A percentile compares a stretch with the other conserved stretches of the same genome.
These are phyloP conservation scores for Pleurotus citrinopileatus DNA, from an alignment of 768 basidiomycete species.

Conservation along the genomic window DNA sequence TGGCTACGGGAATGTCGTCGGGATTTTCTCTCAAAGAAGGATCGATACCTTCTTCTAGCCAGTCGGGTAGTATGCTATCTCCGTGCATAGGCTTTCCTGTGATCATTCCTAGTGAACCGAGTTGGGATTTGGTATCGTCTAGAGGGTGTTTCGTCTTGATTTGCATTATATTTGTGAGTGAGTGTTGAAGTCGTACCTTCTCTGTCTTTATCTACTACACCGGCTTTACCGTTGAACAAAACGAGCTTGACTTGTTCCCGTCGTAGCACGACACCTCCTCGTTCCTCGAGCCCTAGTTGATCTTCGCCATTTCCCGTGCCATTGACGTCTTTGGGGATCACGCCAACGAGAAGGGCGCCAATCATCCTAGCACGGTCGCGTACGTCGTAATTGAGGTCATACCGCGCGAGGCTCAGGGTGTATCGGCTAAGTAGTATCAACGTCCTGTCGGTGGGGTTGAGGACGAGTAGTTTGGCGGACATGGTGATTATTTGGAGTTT, in stretches of 20 bases:
- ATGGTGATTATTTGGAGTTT: slow-evolving; percentile 85
- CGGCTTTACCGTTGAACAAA: slow-evolving; percentile 73
- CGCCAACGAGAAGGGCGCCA: slow-evolving; percentile 60
- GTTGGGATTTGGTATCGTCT: slow-evolving; percentile 38
- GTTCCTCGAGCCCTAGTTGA: slow-evolving; percentile 39
- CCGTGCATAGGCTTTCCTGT: slow-evolving; percentile 51
- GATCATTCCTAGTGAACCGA: slow-evolving; percentile 70
- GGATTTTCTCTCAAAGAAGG: slow-evolving; percentile 67
- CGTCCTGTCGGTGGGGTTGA: slow-evolving; percentile 52
- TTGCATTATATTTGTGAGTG: too few species aligned
- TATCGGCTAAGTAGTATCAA: slow-evolving; percentile 62
- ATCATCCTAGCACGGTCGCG: slow-evolving; percentile 88
- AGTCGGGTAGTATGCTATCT: slow-evolving; percentile 68
- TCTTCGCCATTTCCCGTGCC: slow-evolving; percentile 23
- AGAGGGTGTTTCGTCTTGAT: too few species aligned
- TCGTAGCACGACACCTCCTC: slow-evolving; percentile 74
- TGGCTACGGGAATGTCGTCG: slow-evolving; percentile 43
- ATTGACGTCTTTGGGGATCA: slow-evolving; percentile 22
- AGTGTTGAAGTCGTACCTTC: too few species aligned
- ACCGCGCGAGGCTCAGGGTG: slow-evolving; percentile 80
- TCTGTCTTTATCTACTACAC: slow-evolving; percentile 34
- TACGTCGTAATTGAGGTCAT: slow-evolving; percentile 87
- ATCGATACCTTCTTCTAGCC: slow-evolving; percentile 87
- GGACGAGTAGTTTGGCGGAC: slow-evolving; percentile 78
- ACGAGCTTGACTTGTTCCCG: slow-evolving; percentile 80